Evolutionary conservation across 1,284 basidiomycete genomes (phyloP), one percentile per base, ranked within the genome.

Genomic region (Cryptococcus sp.): DNA sequence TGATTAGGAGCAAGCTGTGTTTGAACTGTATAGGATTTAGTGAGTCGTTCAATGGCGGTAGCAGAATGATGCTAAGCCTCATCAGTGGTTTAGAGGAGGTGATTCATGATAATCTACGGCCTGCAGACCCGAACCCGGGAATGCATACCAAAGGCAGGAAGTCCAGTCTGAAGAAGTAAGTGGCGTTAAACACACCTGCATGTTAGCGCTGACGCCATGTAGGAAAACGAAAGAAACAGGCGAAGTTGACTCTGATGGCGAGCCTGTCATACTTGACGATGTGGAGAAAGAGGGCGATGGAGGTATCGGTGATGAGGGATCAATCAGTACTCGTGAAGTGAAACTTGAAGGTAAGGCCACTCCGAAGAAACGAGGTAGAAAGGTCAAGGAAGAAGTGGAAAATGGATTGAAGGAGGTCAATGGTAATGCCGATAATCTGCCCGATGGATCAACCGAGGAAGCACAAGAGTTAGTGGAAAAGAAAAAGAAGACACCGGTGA

Each of bases 1-100:
- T 30, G 13, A 4, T 23, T 33, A 48, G 77, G 92, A 95, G 74
- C 92, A 95, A 72, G 91, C 90, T 5, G 91, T 96, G 5, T 82
- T 96, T 53, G 84, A 94, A 61, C 72, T 95, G 42, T 86, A 89
- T 68, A 78, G 90, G 59, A 85, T 89, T 46, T 94, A 95, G 67
- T 70, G 50, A 59, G 67, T 65, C 13, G 8, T 32, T 33, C 35
- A 3, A 8, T 13, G 2, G n/a, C 36, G 2, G 50, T 30, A n/a
- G 23, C 37, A 2, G 53, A 15, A n/a, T 42, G 23, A 14, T n/a
- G 11, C 53, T 50, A 37, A 46, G 30, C 32, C 35, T 13, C 38
- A 6, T 15, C 52, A 71, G 69, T 67, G 79, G 78, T 46, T 73
- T 94, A 5, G 78, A 84, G 50, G 81, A 83, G 10, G 86, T 90